Evolutionary conservation across 768 basidiomycete genomes (phyloP), one percentile per base, ranked within the genome.

Genomic region (Lyophyllum shimeji): DNA sequence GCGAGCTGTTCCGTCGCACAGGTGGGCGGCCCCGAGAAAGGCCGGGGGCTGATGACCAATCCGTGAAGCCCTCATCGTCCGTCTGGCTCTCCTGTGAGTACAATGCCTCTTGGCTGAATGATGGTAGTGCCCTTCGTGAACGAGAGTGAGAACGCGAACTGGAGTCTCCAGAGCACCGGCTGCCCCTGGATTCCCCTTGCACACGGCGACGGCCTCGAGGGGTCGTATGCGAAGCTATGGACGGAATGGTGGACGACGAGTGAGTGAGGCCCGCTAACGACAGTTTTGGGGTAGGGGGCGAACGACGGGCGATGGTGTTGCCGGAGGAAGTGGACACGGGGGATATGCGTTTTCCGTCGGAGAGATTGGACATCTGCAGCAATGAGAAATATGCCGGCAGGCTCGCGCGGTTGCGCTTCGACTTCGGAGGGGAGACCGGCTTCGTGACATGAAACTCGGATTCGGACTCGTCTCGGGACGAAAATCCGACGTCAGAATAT

Each of bases 371-470:
- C 61, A 84, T 73, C 66, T 84, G 82, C 37, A 91, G 78, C 55
- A 89, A 76, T 46, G 87, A 89, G 68, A 91, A 91, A 70, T 84
- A 89, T 18, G 86, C 82, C 20, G 89, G 89, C 25, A 91, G 80
- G 67, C 84, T 87, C 44, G 84, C 83, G 67, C 89, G 86, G 68
- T 84, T 87, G 63, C 82, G 84, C 62, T 71, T 76, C 56, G 75
- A 78, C 71, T 76, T 82, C 53, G 76, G 78, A 59, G 73, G 58
- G 63, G 69, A 59, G 29, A 61, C 66, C 46, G 62, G 49, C 58
- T 66, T 69, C 37, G 62, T 60, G 33, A 64, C 56, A 52, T 69
- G 70, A 49, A 51, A 55, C 51, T 77, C 74, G 25, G 63, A 60
- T 52, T 73, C 69, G 48, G 71, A 65, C 37, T 66, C 68, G 57